These are phyloP conservation scores for Antrodiella citrinella DNA, from an alignment of 768 basidiomycete species.

Conservation along the genomic window DNA sequence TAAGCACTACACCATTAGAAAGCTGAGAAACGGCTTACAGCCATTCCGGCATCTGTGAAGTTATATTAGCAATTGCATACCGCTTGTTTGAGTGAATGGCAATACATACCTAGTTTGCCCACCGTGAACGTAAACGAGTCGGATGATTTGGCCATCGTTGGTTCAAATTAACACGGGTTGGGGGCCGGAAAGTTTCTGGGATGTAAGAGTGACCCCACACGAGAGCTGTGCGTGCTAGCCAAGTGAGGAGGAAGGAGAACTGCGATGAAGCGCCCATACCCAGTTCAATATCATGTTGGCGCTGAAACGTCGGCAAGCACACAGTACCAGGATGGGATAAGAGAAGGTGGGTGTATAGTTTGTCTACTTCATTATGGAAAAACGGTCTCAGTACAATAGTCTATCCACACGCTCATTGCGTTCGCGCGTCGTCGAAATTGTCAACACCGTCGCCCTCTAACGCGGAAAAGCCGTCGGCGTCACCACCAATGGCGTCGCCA, in stretches of 20 bases:
- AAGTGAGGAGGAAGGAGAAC: too few species aligned
- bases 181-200: neutral
- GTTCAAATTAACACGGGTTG: neutral
- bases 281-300: too few species aligned
- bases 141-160: conserved; percentile 29
- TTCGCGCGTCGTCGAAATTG: neutral
- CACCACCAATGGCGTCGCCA: conserved; percentile 8
- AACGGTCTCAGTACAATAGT: neutral
- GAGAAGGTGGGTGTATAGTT: neutral
- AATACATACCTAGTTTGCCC: conserved; percentile 87
- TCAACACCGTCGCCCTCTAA: neutral
- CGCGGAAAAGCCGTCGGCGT: conserved; percentile 4
- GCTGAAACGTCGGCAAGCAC: too few species aligned
- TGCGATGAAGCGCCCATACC: too few species aligned
- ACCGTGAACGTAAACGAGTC: conserved; percentile 90
- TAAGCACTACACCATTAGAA: conserved; percentile 14
- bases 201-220: too few species aligned
- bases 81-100: too few species aligned
- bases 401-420: neutral
- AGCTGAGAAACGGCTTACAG: too few species aligned
- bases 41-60: conserved; percentile 81
- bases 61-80: conserved; percentile 9
- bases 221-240: too few species aligned
- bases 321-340: too few species aligned
- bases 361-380: neutral